These are phyloP conservation scores for Fusarium zealandicum DNA, from an alignment of 2,329 filamentous ascomycete genomes.

Conservation along the genomic window DNA sequence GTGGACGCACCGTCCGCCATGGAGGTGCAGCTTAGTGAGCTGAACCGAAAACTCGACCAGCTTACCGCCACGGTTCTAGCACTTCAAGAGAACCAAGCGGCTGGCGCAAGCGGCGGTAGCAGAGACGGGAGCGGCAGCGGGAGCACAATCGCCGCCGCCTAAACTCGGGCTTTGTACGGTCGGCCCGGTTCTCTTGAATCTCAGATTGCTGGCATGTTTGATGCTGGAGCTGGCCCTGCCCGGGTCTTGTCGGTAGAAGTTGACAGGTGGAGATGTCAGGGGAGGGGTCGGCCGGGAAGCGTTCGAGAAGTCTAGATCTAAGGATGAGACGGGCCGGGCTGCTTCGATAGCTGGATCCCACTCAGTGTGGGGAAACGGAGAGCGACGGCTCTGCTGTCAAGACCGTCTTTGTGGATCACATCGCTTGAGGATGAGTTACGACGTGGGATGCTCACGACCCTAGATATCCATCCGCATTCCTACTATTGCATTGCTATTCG, in stretches of 20 bases:
- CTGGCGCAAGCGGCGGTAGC: constrained; percentile 16
- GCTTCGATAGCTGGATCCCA: not conserved
- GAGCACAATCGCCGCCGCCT: constrained; percentile 17
- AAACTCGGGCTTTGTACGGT: constrained; percentile 12
- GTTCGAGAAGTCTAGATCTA: constrained; percentile 20
- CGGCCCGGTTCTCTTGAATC: constrained; percentile 10
- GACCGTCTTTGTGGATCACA: constrained; percentile 13
- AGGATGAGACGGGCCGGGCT: not conserved
- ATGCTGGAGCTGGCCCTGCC: not conserved
- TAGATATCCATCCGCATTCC: not conserved
- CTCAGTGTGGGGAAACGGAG: constrained; percentile 20
- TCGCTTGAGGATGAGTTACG: constrained; percentile 3
- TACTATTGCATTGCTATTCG: constrained; percentile 1
- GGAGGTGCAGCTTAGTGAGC: constrained; percentile 62
- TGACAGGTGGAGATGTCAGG: constrained; percentile 15
- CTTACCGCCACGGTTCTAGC: constrained; percentile 61
- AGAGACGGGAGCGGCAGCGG: constrained; percentile 2
- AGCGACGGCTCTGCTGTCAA: constrained; percentile 28
- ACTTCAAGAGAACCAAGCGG: constrained; percentile 52
- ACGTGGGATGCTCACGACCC: constrained; percentile 6
- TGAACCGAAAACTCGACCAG: constrained; percentile 65
- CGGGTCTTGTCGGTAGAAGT: constrained; percentile 32
- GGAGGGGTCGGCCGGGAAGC: constrained; percentile 12
- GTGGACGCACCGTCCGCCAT: constrained; percentile 50
- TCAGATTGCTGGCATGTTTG: not conserved